Conservation (phyloP, 2,329 filamentous ascomycete species). For the Neurospora sp. region DNA sequence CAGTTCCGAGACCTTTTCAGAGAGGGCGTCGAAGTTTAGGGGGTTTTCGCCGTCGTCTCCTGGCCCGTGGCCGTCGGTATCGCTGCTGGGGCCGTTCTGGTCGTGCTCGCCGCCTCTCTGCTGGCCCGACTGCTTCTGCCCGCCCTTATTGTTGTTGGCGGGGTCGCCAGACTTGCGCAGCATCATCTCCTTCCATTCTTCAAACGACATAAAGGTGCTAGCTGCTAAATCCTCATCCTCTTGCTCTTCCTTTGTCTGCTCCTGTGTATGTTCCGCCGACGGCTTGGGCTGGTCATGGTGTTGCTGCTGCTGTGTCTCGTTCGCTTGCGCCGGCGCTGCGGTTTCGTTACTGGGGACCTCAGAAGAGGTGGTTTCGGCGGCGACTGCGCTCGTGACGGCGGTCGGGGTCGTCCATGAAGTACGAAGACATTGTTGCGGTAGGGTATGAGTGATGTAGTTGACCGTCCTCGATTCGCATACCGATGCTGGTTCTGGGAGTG, state of each 20-base stretch:
- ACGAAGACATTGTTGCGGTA: constrained; percentile 66
- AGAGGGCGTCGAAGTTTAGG: constrained; percentile 42
- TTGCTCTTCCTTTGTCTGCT: constrained; percentile 52
- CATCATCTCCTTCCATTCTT: constrained; percentile 96
- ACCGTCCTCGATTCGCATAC: constrained; percentile 53
- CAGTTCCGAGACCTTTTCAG: constrained; percentile 35
- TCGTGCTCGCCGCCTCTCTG: constrained; percentile 18
- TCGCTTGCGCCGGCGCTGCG: constrained; percentile 7
- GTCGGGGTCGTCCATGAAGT: constrained; percentile 41
- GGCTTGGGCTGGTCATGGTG: constrained; percentile 25
- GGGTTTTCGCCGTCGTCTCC: constrained; percentile 83
- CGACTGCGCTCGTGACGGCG: constrained; percentile 7
- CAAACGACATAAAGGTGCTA: constrained; percentile 81
- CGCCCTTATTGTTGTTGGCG: constrained; percentile 54
- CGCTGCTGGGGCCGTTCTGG: constrained; percentile 40
- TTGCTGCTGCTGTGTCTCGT: constrained; percentile 5
- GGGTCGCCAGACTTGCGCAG: constrained; percentile 65
- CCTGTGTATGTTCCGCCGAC: constrained; percentile 24
- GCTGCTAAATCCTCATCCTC: constrained; percentile 57
- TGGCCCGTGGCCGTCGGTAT: constrained; percentile 59
- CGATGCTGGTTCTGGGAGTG: constrained; percentile 13
- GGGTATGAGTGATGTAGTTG: constrained; percentile 71
- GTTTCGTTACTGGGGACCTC: constrained; percentile 15
- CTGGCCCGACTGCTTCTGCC: constrained; percentile 42
- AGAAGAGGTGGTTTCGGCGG: constrained; percentile 5